Conservation (phyloP, 108 stramenopile species). For the Seminavis robusta region DNA sequence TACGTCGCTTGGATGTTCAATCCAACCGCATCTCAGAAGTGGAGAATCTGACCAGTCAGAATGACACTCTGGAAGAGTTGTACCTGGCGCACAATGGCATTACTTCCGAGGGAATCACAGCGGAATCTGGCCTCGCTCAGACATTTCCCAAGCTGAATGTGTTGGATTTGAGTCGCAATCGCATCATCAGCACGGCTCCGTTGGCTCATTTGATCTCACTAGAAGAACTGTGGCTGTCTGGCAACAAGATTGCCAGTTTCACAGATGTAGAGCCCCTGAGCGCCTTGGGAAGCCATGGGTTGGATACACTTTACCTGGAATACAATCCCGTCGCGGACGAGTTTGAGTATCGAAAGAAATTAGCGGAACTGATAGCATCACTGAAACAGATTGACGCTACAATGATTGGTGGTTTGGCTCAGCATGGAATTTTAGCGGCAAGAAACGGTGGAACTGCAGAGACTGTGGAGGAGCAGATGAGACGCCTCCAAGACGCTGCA, state of each 20-base stretch:
- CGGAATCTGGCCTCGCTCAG: conserved; percentile 49
- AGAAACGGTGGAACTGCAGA: background rate
- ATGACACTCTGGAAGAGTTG: conserved; percentile 88
- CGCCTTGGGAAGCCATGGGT: conserved; percentile 19
- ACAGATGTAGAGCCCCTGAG: conserved; percentile 64
- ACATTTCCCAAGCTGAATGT: conserved; percentile 53
- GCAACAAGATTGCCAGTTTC: conserved; percentile 88
- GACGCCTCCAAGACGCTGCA: conserved; percentile 30
- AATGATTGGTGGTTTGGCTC: conserved; percentile 46
- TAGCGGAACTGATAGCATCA: conserved; percentile 70
- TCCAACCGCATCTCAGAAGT: conserved; percentile 87
- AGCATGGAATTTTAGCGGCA: conserved; percentile 2
- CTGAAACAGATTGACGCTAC: conserved; percentile 87
- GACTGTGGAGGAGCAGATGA: conserved; percentile 20
- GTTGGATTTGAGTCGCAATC: conserved; percentile 83
- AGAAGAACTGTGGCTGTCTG: conserved; percentile 95
- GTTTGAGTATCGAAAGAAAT: conserved; percentile 80
- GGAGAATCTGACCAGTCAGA: conserved; percentile 61
- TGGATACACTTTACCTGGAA: conserved; percentile 95
- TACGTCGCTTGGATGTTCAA: conserved; percentile 83
- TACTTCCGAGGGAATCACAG: conserved; percentile 60
- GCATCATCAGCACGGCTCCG: conserved; percentile 54
- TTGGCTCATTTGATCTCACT: conserved; percentile 74
- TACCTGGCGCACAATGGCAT: conserved; percentile 96
- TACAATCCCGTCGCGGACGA: conserved; percentile 92